Base-by-base conservation (phyloP, 2,329 filamentous ascomycete species). In the Talaromyces atroroseus region DNA sequence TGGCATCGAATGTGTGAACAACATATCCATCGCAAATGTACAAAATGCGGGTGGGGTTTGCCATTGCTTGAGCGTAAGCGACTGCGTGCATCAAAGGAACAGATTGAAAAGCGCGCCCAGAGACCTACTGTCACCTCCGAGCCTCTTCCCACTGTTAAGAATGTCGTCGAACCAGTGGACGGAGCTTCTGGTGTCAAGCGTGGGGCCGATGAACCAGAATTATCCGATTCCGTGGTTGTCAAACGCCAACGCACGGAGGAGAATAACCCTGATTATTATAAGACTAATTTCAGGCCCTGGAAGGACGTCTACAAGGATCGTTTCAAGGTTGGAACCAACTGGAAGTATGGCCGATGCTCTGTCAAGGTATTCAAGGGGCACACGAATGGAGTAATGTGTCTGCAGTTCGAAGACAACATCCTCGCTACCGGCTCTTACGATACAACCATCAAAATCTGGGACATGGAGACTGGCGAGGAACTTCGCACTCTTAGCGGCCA, bases 1-100 rank as follows among this genome's bases (percentile, higher is more conserved):
- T 99, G 94, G 94, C 89, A 96, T 68, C 88, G 87, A 61, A 96
- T 97, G 92, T 99, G 94, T 69, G 91, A 96, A 72, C 92, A 97
- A 69, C 92, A 96, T 71, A 95, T 96, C 64, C 90, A 95, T 69
- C 81, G 90, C 59, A 95, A 95, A 69, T 96, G 92, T 71, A 92
- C 86, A 58, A 95, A 94, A 69, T 99, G 94, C 68, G 92, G 94
- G 23, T 97, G 92, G 90, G 94, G 94, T 2, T 74, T 99, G 59
- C 94, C 94, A 16, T 76, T 95, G 56, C 76, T 99, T 51, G 94
- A 99, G 68, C 83, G 90, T 64, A 96, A 95, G 74, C 83, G 89
- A 65, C 75, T 99, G 61, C 84, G 89, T 62, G 91, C 90, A 60
- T 91, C 92, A 72, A 95, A 90, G 73, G 85, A 89, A 60, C 88